A percentile compares a stretch with the other conserved stretches of the same genome.
Conservation (phyloP, 331 rosid genomes). For the Cucumis variabilis region DNA sequence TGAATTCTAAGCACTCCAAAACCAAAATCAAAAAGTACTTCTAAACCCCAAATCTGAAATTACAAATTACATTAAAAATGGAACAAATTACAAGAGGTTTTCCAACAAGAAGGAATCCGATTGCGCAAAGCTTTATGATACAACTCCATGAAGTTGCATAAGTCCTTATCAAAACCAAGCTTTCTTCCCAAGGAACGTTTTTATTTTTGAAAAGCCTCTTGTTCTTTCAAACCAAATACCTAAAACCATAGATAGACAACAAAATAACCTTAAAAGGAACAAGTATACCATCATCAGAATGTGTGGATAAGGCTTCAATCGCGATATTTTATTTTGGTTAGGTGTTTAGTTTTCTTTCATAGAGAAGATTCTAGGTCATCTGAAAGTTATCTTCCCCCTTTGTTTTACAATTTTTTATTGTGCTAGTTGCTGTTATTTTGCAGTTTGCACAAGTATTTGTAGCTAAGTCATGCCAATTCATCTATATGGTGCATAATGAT, state of each 20-base stretch:
- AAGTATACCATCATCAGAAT: background rate
- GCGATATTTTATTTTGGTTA: background rate
- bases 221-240: background rate
- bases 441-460: background rate
- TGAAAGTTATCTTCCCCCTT: background rate
- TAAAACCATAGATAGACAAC: background rate
- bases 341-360: background rate
- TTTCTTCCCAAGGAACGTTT: background rate
- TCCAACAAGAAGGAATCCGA: background rate
- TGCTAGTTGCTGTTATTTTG: constrained; percentile 16
- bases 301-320: background rate
- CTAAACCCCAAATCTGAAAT: background rate
- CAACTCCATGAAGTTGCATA: background rate
- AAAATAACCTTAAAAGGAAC: background rate
- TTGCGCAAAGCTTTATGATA: background rate
- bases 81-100: background rate
- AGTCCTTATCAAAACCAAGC: background rate
- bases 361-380: background rate
- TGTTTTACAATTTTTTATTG: background rate
- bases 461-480: background rate
- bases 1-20: background rate
- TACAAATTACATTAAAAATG: background rate
- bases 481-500: constrained; percentile 5
- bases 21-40: background rate
- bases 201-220: background rate